phyloP scores from a whole-genome alignment of 306 rosid genomes.

The Vigna hirtella region DNA sequence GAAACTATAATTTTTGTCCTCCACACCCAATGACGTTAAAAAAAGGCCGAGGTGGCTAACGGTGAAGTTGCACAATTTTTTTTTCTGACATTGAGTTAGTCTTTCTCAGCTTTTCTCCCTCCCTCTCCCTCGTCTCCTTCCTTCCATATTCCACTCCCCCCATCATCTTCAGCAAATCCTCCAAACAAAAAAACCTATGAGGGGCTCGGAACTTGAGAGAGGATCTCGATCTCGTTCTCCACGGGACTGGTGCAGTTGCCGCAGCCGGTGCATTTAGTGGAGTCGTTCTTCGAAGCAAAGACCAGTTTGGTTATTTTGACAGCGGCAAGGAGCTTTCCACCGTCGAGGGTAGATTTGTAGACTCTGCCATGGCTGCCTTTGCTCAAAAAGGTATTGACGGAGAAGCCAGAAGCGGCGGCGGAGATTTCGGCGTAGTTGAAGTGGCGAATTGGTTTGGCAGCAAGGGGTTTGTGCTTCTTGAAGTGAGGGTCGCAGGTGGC shows the following conservation, averaged over 20 bases:
- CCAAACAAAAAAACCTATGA: too few relatives aligned
- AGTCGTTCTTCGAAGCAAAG: background rate
- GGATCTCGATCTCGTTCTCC: constrained; percentile 94
- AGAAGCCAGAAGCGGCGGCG: constrained; percentile 68
- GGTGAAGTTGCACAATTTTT: too few relatives aligned
- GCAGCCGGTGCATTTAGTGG: constrained; percentile 46
- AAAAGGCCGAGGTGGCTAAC: too few relatives aligned
- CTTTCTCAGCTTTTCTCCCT: too few relatives aligned
- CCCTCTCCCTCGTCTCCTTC: too few relatives aligned
- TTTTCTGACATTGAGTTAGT: too few relatives aligned
- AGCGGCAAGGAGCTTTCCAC: constrained; percentile 69
- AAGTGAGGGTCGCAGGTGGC: constrained; percentile 72
- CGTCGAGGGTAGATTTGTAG: constrained; percentile 71
- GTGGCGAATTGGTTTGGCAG: constrained; percentile 43
- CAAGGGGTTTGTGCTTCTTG: constrained; percentile 50
- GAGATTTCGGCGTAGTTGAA: constrained; percentile 60
- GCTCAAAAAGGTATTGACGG: constrained; percentile 70
- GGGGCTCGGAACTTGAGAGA: constrained; percentile 63
- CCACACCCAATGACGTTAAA: too few relatives aligned
- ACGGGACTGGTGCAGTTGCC: constrained; percentile 61
- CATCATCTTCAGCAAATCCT: too few relatives aligned
- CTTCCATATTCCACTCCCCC: too few relatives aligned
- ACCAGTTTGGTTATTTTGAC: constrained; percentile 61
- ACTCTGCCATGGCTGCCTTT: constrained; percentile 90
- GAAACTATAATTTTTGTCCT: too few relatives aligned